Evolutionary conservation across 495 filamentous ascomycete genomes (phyloP), one percentile per base, ranked within the genome.

Genomic region (Talaromyces wortmannii): DNA sequence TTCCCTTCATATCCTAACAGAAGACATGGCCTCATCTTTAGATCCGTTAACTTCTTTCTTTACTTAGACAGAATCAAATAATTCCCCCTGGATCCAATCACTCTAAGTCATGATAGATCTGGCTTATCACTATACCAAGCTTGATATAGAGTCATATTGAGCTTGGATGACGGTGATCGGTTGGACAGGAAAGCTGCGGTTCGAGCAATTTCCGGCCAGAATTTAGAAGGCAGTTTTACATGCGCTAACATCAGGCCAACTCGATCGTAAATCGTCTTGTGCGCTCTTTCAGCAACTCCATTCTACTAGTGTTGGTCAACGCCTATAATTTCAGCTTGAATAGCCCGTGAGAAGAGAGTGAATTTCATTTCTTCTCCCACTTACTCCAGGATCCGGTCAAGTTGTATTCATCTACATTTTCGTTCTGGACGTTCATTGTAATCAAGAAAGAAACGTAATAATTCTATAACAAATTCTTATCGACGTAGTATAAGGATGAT

Each of bases 101-200:
- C 58, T 55, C 55, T 56, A 5, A 65, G 55, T 54, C 53, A 15
- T 55, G 60, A 65, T 45, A 65, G 57, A 51, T 65, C 60, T 33
- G 60, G 63, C 42, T 57, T 65, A 29, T 60, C 55, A 31, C 55
- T 43, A 47, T 63, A 63, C 63, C 52, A 65, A 13, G 58, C 58
- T 56, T 65, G 48, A 42, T 65, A 65, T 43, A 57, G 63, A 61
- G 61, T 65, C 48, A 58, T 65, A 31, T 58, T 52, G 43, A 63
- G 48, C 48, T 53, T 58, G 16, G 55, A 59, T 53, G 49, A 58
- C 30, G 55, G 63, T 16, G 48, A 59, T 57, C 61, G 48, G 32
- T 65, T 65, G 0, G 48, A 57, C 40, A 65, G 63, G 51, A 54
- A 65, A 13, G 53, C 53, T 54, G 56, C 53, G 11, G 61, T 64